Percentiles rank a stretch among this genome's conserved stretches.
Conservation (phyloP, 1,284 basidiomycete species). For the Ustilago xerochloae region DNA sequence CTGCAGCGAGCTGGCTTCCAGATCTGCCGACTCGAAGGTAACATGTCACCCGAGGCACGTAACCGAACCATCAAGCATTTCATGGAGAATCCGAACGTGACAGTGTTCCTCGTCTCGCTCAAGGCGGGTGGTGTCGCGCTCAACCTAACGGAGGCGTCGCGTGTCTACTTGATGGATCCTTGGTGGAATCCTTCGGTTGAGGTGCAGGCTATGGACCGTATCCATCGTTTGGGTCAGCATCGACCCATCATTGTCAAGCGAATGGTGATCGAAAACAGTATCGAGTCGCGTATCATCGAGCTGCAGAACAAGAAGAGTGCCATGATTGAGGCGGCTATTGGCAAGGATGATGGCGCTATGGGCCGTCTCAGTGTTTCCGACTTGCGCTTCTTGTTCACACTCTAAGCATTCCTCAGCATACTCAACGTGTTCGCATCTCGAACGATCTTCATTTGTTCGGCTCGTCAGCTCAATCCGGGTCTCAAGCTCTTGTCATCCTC, state of each 20-base stretch:
- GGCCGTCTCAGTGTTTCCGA: constrained; percentile 65
- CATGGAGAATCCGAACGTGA: constrained; percentile 92
- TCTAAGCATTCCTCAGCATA: constrained; percentile 24
- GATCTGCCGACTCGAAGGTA: constrained; percentile 94
- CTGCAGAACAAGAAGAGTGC: constrained; percentile 90
- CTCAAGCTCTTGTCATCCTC: not conserved
- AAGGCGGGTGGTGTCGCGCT: constrained; percentile 94
- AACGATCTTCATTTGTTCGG: not conserved
- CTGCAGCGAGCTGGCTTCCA: constrained; percentile 86
- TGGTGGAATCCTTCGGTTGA: constrained; percentile 68
- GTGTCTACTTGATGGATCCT: constrained; percentile 67
- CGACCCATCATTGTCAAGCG: constrained; percentile 93
- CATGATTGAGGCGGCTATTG: constrained; percentile 68
- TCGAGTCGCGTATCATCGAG: constrained; percentile 88
- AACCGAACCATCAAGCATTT: constrained; percentile 95
- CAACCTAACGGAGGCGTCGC: constrained; percentile 66
- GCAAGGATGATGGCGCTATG: constrained; percentile 67
- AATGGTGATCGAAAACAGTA: constrained; percentile 93
- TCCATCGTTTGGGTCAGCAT: constrained; percentile 86
- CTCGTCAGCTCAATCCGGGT: not conserved
- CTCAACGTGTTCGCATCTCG: not conserved
- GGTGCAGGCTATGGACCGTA: constrained; percentile 88
- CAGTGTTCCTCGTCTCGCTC: constrained; percentile 91
- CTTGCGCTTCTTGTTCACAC: constrained; percentile 64
- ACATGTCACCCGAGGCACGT: constrained; percentile 94